phyloP scores from a whole-genome alignment of 2,329 filamentous ascomycete genomes.

The Penicillium sp. region DNA sequence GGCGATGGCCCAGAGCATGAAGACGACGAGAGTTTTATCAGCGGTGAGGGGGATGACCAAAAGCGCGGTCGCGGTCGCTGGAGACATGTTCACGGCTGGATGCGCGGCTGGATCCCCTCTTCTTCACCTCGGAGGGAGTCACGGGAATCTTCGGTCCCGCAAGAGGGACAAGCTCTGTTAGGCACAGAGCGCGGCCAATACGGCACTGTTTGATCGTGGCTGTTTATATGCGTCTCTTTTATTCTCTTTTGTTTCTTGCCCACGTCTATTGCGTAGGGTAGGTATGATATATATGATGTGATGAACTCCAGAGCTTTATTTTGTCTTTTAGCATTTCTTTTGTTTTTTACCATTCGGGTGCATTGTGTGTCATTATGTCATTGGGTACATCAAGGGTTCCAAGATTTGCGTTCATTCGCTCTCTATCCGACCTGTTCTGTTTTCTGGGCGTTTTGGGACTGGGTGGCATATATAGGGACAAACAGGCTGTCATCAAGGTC shows the following conservation, averaged over 20 bases:
- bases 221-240: background rate
- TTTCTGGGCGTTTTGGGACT: background rate
- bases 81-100: constrained; percentile 62
- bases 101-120: constrained; percentile 64
- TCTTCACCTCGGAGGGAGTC: constrained; percentile 39
- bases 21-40: constrained; percentile 15
- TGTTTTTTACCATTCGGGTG: background rate
- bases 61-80: constrained; percentile 49
- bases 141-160: constrained; percentile 7
- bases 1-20: constrained; percentile 44
- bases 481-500: background rate
- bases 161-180: constrained; percentile 35
- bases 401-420: background rate
- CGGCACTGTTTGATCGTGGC: constrained; percentile 32
- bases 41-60: constrained; percentile 42
- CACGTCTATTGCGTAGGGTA: background rate
- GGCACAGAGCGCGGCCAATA: constrained; percentile 32
- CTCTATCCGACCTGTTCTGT: background rate
- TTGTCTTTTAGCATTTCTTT: background rate
- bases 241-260: background rate
- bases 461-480: background rate
- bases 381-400: background rate
- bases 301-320: constrained; percentile 2
- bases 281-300: constrained; percentile 9
- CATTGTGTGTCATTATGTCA: background rate